Base-by-base conservation (phyloP, 208 protist genomes). In the Acanthamoeba triangularis region DNA sequence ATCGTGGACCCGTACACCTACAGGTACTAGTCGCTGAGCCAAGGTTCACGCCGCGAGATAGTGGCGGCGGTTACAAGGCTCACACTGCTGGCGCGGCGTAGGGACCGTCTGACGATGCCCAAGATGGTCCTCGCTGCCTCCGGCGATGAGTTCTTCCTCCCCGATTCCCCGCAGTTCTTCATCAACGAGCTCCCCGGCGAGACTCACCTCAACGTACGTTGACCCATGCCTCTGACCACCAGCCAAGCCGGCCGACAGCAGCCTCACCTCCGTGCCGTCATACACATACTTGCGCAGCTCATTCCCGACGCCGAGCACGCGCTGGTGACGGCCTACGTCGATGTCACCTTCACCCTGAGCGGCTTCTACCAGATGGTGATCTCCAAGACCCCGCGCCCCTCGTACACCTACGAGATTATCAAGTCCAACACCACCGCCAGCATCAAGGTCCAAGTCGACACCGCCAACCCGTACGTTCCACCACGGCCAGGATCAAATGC, bases 111-210 rank as follows among this genome's bases (percentile, higher is more conserved):
- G 28, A 59, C 49, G 14, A 85, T 94, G 54, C 94, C 87, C 44
- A 94, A 95, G 65, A 41, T 85, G 37, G 30, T 95, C 7, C 18
- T 95, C 65, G 37, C 41, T 56, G 74, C 94, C 28, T 25, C 82
- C 23, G 94, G 87, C 33, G 96, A 97, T 65, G 96, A 97, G 85
- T 97, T 97, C 47, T 97, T 97, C 85, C 14, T 96, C 1, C 95
- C 94, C 59, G 94, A 96, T 44, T 90, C 84, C 3, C 78, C 96
- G 67, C n/a, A 56, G 30, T 95, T 96, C 84, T 96, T 96, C 61
- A 88, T 95, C 33, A 56, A 85, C 33, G 47, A 95, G 54, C 82
- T 96, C 25, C 47, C 56, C 8, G 87, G 87, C 33, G 93, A 95
- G 30, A 96, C 91, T 41, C 76, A 96, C 67, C 47, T 96, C 7